Evolutionary conservation across 2,329 filamentous ascomycete genomes (phyloP).

Genomic region (Xylariaceae sp.): DNA sequence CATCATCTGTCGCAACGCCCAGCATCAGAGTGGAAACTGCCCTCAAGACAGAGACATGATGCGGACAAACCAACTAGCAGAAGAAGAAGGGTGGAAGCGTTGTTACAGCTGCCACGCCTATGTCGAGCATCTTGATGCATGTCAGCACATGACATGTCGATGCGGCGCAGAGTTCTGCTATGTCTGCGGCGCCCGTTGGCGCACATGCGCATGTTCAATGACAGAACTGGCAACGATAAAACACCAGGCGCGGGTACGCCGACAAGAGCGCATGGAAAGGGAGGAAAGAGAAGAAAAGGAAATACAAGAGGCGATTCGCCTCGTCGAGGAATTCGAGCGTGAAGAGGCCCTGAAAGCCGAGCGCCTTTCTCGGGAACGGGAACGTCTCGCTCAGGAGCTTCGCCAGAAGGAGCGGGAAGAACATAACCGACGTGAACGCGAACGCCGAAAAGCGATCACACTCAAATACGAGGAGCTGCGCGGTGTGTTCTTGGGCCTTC

Average conservation of each 20-base stretch:
- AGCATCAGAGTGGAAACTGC: slow-evolving; percentile 42
- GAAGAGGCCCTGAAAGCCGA: slow-evolving; percentile 41
- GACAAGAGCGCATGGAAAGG: slow-evolving; percentile 30
- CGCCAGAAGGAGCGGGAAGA: slow-evolving; percentile 36
- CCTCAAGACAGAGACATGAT: slow-evolving; percentile 44
- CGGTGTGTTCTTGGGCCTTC: slow-evolving; percentile 35
- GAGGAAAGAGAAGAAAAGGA: slow-evolving; percentile 35
- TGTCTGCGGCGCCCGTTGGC: slow-evolving; percentile 68
- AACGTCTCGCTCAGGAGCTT: slow-evolving; percentile 35
- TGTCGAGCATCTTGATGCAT: slow-evolving; percentile 73
- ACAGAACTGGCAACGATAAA: slow-evolving; percentile 41
- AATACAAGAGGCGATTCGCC: slow-evolving; percentile 37
- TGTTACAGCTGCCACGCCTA: slow-evolving; percentile 65
- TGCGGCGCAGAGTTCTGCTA: slow-evolving; percentile 83
- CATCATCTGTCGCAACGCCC: slow-evolving; percentile 43
- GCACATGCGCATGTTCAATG: slow-evolving; percentile 61
- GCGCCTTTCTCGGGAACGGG: slow-evolving; percentile 36
- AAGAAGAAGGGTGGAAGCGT: slow-evolving; percentile 66
- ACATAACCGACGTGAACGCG: slow-evolving; percentile 37
- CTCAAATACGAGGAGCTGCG: slow-evolving; percentile 37
- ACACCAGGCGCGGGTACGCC: slow-evolving; percentile 32
- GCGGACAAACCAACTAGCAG: slow-evolving; percentile 55
- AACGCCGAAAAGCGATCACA: slow-evolving; percentile 37
- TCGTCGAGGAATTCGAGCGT: slow-evolving; percentile 46
- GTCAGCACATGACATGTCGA: slow-evolving; percentile 82